Percentiles rank a stretch among this genome's conserved stretches.
phyloP scores from a whole-genome alignment of 2,329 filamentous ascomycete species.

The Monilinia laxa region DNA sequence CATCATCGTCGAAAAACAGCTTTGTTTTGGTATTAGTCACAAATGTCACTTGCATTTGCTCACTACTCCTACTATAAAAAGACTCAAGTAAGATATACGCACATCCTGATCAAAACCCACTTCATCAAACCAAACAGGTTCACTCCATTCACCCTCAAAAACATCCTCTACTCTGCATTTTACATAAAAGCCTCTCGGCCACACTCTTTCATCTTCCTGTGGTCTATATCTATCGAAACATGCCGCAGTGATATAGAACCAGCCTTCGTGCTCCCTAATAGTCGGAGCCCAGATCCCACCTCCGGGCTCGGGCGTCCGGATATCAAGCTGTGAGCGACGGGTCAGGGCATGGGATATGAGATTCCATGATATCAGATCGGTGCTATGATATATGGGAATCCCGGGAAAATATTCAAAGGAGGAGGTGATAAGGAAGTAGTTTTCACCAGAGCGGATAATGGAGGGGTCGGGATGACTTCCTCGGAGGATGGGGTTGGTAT shows the following conservation, averaged over 20 bases:
- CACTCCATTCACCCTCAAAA: slow-evolving; percentile 14
- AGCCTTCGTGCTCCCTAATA: slow-evolving; percentile 45
- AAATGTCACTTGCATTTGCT: not conserved
- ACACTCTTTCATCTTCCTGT: slow-evolving; percentile 14
- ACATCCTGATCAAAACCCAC: slow-evolving; percentile 22
- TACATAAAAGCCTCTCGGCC: slow-evolving; percentile 17
- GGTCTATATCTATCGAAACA: slow-evolving; percentile 39
- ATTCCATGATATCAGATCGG: slow-evolving; percentile 52
- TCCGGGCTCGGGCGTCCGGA: slow-evolving; percentile 38
- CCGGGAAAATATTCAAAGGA: slow-evolving; percentile 19
- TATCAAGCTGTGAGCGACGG: slow-evolving; percentile 44
- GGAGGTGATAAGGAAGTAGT: slow-evolving; percentile 18
- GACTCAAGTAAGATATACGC: not conserved
- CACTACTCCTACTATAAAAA: not conserved
- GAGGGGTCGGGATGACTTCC: slow-evolving; percentile 46
- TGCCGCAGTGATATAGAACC: slow-evolving; percentile 48
- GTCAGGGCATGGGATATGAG: slow-evolving; percentile 45
- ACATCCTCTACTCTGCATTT: slow-evolving; percentile 18
- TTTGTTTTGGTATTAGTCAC: not conserved
- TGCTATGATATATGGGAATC: slow-evolving; percentile 28
- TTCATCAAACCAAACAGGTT: slow-evolving; percentile 22
- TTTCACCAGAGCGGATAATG: slow-evolving; percentile 11
- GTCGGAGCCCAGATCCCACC: slow-evolving; percentile 51
- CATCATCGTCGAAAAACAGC: slow-evolving; percentile 55
- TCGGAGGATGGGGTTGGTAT: slow-evolving; percentile 46